These are phyloP conservation scores for Fusarium sp. DNA, from an alignment of 2,329 filamentous ascomycete species.

Conservation along the genomic window DNA sequence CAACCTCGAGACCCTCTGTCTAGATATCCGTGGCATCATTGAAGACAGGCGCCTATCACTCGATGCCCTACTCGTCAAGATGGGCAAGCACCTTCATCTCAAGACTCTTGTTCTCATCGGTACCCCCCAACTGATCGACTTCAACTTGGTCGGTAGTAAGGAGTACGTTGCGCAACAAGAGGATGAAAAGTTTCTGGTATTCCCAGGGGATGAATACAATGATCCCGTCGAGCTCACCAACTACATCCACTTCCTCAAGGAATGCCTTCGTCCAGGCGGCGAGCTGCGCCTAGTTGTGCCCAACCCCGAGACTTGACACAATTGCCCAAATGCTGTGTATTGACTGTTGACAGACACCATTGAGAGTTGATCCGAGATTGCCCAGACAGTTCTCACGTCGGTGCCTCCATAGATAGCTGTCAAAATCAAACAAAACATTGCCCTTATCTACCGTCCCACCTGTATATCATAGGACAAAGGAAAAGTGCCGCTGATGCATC, in stretches of 20 bases:
- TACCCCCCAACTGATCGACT: neutral
- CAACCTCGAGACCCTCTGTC: conserved; percentile 21
- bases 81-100: conserved; percentile 15
- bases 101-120: conserved; percentile 23
- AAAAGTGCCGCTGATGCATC: conserved; percentile 27
- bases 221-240: neutral
- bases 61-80: neutral
- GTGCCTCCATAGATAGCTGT: neutral
- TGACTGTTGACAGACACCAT: conserved; percentile 1
- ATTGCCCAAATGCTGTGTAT: conserved; percentile 1
- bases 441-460: conserved; percentile 19
- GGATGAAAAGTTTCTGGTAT: neutral
- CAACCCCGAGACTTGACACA: neutral
- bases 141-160: neutral
- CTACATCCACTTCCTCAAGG: conserved; percentile 10
- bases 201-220: neutral
- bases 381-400: neutral
- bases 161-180: conserved; percentile 12
- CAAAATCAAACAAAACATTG: conserved; percentile 7
- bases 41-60: neutral
- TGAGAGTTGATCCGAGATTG: neutral
- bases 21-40: conserved; percentile 3
- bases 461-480: conserved; percentile 14
- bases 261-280: conserved; percentile 22
- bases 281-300: conserved; percentile 14